Evolutionary conservation across 2,329 filamentous ascomycete species (phyloP).

Genomic region (Ophiostoma piceae): DNA sequence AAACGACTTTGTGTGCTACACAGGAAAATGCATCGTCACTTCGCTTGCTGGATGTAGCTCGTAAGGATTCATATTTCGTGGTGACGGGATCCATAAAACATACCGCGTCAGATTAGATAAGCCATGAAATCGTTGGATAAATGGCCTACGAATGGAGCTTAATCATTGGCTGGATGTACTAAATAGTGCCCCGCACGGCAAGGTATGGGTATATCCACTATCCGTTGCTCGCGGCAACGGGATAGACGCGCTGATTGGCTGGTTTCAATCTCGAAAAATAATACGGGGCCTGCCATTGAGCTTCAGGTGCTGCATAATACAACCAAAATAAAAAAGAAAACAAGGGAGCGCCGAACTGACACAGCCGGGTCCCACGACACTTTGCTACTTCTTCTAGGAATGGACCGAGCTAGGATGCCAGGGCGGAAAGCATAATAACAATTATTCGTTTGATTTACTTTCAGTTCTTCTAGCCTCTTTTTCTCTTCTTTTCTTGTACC

Average conservation of each 20-base stretch:
- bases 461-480: slow-evolving; percentile 10
- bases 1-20: background rate
- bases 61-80: background rate
- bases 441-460: slow-evolving; percentile 19
- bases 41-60: background rate
- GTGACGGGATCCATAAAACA: background rate
- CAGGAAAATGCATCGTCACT: background rate
- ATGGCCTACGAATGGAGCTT: background rate
- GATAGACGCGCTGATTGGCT: slow-evolving; percentile 27
- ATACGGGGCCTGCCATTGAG: slow-evolving; percentile 18
- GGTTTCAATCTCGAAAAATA: slow-evolving; percentile 20
- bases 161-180: background rate
- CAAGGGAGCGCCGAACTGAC: slow-evolving; percentile 12
- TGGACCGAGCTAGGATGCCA: slow-evolving; percentile 17
- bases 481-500: slow-evolving; percentile 13
- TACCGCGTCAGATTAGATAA: background rate
- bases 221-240: slow-evolving; percentile 31
- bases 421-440: slow-evolving; percentile 22
- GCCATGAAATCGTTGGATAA: background rate
- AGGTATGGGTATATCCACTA: slow-evolving; percentile 14
- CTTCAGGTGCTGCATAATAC: background rate
- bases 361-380: slow-evolving; percentile 8
- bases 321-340: slow-evolving; percentile 22
- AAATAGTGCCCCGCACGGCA: background rate
- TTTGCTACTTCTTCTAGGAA: slow-evolving; percentile 5